Conservation (phyloP, 164 flowering plant genomes). For the Magnolia sinica region DNA sequence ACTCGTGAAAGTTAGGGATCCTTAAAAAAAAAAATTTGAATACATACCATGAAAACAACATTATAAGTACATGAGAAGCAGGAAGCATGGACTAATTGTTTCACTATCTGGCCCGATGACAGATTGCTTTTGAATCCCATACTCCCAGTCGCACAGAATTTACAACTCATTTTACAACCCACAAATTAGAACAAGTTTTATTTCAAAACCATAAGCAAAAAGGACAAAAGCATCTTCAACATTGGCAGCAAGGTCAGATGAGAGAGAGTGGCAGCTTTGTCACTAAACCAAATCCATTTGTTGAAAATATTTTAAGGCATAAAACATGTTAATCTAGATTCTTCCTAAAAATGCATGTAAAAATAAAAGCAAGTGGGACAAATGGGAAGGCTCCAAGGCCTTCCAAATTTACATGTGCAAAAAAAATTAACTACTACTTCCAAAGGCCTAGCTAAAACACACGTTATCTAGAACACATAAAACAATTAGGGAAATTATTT, state of each 20-base stretch:
- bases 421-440: no score
- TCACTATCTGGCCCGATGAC: slow-evolving; percentile 88
- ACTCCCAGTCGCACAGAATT: slow-evolving; percentile 93
- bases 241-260: slow-evolving; percentile 34
- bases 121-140: slow-evolving; percentile 92
- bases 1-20: not conserved
- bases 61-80: slow-evolving; percentile 69
- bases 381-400: no score
- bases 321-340: no score
- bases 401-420: no score
- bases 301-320: no score
- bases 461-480: no score
- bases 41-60: slow-evolving; percentile 86
- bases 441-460: no score
- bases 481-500: no score
- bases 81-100: slow-evolving; percentile 90
- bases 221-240: slow-evolving; percentile 3
- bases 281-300: no score
- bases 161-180: slow-evolving; percentile 99
- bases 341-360: no score
- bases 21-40: not conserved
- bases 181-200: slow-evolving; percentile 25
- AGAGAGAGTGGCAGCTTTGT: slow-evolving; percentile 31
- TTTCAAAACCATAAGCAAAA: slow-evolving; percentile 1
- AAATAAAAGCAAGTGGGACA: no score